phyloP scores from a whole-genome alignment of 2,329 filamentous ascomycete species.

The Aspergillus floridensis region DNA sequence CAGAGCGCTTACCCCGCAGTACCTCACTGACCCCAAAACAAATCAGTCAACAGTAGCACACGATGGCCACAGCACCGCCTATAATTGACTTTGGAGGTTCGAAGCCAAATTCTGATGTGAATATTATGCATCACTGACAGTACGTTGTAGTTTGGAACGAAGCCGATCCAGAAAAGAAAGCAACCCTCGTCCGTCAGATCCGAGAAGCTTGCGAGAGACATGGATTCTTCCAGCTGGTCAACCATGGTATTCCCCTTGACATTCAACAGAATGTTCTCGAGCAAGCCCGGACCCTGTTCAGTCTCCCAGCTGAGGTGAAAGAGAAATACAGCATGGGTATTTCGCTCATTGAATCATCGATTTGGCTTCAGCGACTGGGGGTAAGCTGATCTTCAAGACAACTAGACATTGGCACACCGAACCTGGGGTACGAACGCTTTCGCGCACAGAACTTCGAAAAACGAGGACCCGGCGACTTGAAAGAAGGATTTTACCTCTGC shows the following conservation, averaged over 20 bases:
- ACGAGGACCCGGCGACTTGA: conserved; percentile 24
- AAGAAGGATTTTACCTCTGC: conserved; percentile 31
- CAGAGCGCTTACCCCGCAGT: too few species aligned
- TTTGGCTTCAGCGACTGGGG: background rate
- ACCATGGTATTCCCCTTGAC: conserved; percentile 46
- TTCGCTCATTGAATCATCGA: background rate
- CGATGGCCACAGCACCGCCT: conserved; percentile 6
- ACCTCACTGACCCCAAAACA: background rate
- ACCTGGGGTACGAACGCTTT: conserved; percentile 28
- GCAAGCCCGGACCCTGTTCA: conserved; percentile 49
- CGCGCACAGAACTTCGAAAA: conserved; percentile 27
- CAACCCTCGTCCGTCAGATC: conserved; percentile 25
- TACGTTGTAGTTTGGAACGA: conserved; percentile 2
- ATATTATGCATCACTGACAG: too few species aligned
- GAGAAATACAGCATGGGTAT: conserved; percentile 25
- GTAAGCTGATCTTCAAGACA: background rate
- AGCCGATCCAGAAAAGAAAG: conserved; percentile 3
- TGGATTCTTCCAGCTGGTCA: conserved; percentile 55
- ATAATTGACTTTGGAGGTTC: conserved; percentile 9
- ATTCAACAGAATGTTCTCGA: conserved; percentile 45
- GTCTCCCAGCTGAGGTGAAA: conserved; percentile 35
- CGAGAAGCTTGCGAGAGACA: conserved; percentile 46
- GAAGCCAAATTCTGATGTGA: background rate
- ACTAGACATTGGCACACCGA: background rate
- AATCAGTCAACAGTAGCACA: background rate